A percentile compares a stretch with the other conserved stretches of the same genome.
These are phyloP conservation scores for Oemleria cerasiformis DNA, from an alignment of 306 rosid species.

Conservation along the genomic window DNA sequence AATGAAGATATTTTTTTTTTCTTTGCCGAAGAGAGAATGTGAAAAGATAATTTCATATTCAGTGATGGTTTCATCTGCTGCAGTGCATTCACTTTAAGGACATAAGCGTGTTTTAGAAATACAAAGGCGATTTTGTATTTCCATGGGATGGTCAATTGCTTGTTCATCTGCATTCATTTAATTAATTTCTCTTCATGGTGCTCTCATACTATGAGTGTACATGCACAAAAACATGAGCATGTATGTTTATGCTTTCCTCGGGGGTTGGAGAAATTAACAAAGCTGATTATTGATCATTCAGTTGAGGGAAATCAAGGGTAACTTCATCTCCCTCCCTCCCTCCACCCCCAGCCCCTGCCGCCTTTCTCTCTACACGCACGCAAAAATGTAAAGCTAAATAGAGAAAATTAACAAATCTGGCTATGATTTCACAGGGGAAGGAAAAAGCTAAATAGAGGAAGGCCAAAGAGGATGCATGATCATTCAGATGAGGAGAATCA, in stretches of 20 bases:
- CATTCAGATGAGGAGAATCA: background rate
- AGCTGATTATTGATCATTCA: background rate
- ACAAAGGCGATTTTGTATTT: background rate
- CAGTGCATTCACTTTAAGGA: background rate
- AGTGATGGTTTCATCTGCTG: background rate
- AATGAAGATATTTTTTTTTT: background rate
- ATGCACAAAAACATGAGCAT: background rate
- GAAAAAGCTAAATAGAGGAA: background rate
- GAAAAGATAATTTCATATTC: background rate
- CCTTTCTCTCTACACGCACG: too few species aligned
- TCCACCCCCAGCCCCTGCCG: too few species aligned
- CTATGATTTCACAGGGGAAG: background rate
- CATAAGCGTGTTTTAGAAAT: background rate
- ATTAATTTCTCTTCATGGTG: background rate
- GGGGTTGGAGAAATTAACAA: background rate
- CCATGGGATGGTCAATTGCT: background rate
- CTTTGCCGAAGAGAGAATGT: background rate
- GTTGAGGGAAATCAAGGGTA: too few species aligned
- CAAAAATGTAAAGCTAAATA: too few species aligned
- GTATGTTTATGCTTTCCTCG: background rate
- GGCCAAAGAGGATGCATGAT: background rate
- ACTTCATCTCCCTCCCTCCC: too few species aligned
- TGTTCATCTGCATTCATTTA: background rate
- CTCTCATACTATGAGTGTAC: background rate
- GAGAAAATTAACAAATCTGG: background rate